Conservation (phyloP, 2,329 filamentous ascomycete genomes). For the Aureobasidium sp. region DNA sequence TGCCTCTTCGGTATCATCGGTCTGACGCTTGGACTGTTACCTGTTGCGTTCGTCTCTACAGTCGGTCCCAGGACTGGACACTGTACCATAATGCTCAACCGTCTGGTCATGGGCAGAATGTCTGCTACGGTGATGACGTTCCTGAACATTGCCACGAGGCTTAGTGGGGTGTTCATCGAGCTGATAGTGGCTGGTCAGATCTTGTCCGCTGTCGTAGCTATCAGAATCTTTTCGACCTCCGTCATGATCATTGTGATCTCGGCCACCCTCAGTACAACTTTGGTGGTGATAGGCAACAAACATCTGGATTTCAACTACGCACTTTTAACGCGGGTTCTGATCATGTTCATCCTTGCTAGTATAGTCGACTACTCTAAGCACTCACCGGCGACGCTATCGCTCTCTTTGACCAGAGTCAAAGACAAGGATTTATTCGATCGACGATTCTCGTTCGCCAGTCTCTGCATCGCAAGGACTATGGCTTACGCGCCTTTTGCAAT, state of each 20-base stretch:
- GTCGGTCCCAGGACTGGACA: not conserved
- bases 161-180: not conserved
- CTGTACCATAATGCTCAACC: not conserved
- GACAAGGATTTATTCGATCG: not conserved
- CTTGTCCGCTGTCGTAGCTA: conserved; percentile 1
- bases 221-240: not conserved
- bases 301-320: not conserved
- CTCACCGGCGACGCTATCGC: not conserved
- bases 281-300: not conserved
- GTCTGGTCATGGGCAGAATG: not conserved
- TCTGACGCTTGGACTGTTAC: not conserved
- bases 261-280: not conserved
- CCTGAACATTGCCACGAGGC: not conserved
- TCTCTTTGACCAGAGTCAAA: not conserved
- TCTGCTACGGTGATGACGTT: not conserved
- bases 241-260: not conserved
- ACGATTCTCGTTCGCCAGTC: not conserved
- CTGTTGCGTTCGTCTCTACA: conserved; percentile 1
- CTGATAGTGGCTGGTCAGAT: conserved; percentile 6
- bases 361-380: not conserved
- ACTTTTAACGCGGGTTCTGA: not conserved
- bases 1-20: not conserved
- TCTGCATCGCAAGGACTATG: not conserved
- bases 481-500: not conserved
- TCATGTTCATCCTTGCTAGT: not conserved